Evolutionary conservation across 1,284 basidiomycete genomes (phyloP), one percentile per base, ranked within the genome.

Genomic region (Tylopilus orsonianus): DNA sequence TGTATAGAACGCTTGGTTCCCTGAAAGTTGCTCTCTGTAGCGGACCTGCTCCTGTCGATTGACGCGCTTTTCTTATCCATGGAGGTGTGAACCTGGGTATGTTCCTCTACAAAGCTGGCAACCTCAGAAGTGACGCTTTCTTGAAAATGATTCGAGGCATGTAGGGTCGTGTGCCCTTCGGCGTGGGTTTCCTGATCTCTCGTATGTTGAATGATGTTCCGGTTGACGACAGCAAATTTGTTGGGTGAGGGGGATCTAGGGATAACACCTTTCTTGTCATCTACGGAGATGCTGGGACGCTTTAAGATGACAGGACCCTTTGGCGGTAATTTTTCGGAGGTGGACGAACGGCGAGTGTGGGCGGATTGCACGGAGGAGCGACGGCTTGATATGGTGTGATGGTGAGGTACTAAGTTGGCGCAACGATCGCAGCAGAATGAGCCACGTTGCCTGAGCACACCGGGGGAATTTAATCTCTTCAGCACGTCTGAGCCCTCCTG

Each of bases 361-460:
- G 32, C 16, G 10, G 65, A 40, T 32, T 63, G 66, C 9, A 36
- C 29, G 14, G 64, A 56, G n/a, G 65, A 55, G 24, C 64, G 65
- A 38, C 65, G 67, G 36, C 34, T 20, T 27, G 65, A 50, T 42
- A 62, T 5, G 23, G 56, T 57, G 38, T 70, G 67, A 29, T 66
- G 24, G 42, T 69, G 64, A 13, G 67, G 66, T 35, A 67, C 59
- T 34, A 66, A 32, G 41, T 67, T 68, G 30, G 67, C 67, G 41
- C 65, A 67, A 29, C 64, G 65, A 46, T 67, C 56, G 41, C 70
- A 71, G 42, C 68, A 72, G 48, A 57, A 62, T 32, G 66, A 68
- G 44, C 57, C 53, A 29, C 62, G 67, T 20, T 60, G 54, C 44
- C 59, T 56, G 26, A 65, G 38, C 10, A 41, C 46, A 37, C 62